Evolutionary conservation across 257 asterid species (phyloP), one percentile per base, ranked within the genome.

Genomic region (Solanum acaule): DNA sequence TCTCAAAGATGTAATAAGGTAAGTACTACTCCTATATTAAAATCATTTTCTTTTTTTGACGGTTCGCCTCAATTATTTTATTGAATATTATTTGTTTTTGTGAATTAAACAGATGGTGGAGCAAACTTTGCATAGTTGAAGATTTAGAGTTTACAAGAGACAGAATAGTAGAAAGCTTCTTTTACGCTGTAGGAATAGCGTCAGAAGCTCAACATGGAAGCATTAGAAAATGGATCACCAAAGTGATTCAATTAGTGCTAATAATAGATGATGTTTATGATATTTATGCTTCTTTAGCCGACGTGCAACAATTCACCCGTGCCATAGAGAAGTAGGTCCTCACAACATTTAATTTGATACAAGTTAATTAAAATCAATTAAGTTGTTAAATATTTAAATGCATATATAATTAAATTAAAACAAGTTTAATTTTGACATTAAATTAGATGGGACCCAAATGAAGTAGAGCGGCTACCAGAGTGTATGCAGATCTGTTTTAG

Each of bases 211-310:
- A 90, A 73, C 63, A 91, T 87, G 89, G 88, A 87, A 92, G 90
- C 85, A 92, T 92, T n/a, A 89, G 96, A 87, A 93, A 86, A 83
- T 93, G 94, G 96, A 90, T 93, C 5, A 86, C 94, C 27, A 94
- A 94, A 89, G 91, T 90, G 56, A 90, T 93, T 4, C 42, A 89
- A 31, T 84, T 93, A 84, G 61, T 93, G 2, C 73, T 92, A 15
- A 88, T 94, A 31, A 88, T 91, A 9, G 95, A 38, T 38, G 44
- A 38, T 38, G 44, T 38, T 38, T 38, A 92, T 84, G 97, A 94
- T 88, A 90, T 92, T 67, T 94, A 94, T 40, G 98, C 94, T 73
- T 90, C 94, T 2, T 81, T 52, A 23, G 88, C 89, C 15, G 94
- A 93, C 34, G 16, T 93, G 18, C 83, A 91, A 23, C 92, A 87